Base-by-base conservation (phyloP, 2,329 filamentous ascomycete genomes). In the Aspergillus melleus region DNA sequence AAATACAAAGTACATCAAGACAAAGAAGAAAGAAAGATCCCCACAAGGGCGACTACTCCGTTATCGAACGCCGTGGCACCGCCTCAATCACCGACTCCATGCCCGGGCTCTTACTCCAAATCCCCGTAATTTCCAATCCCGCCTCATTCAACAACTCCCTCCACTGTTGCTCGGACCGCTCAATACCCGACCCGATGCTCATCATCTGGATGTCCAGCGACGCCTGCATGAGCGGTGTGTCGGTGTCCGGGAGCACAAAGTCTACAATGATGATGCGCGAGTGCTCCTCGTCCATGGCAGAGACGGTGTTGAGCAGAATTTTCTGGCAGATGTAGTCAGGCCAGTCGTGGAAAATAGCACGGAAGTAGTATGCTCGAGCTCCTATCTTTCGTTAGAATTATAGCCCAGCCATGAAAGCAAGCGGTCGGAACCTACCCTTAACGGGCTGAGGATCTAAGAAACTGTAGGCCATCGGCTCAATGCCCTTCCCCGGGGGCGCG, bases 191-290 rank as follows among this genome's bases (percentile, higher is more conserved):
- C 1, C 68, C 69, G 16, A 75, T 70, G 32, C 71, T 72, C 74
- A 77, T 76, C 75, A 77, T 77, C 57, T 74, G 69, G 49, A 77
- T 72, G 58, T 77, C 74, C 36, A 76, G 57, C 0, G 70, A 68
- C 2, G 71, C 64, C 36, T 70, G 70, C 42, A 72, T 61, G 16
- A 74, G 61, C 3, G 70, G 65, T 0, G 68, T 61, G 5, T 70
- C 57, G 1, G 66, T 70, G 29, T 75, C 70, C 1, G 73, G 67
- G 8, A 77, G 63, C 3, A 77, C 73, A 52, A 70, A 72, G 49
- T 77, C 75, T 6, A 72, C 67, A 32, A 77, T 75, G 32, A 77
- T 56, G 42, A 77, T 66, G 2, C 69, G 65, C 11, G 74, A 76
- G 47, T 71, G 67, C 6, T 63, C 62, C 0, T 65, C 62, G 2